Conservation (phyloP, 352 stramenopile genomes). For the Phytopythium mirpurense region DNA sequence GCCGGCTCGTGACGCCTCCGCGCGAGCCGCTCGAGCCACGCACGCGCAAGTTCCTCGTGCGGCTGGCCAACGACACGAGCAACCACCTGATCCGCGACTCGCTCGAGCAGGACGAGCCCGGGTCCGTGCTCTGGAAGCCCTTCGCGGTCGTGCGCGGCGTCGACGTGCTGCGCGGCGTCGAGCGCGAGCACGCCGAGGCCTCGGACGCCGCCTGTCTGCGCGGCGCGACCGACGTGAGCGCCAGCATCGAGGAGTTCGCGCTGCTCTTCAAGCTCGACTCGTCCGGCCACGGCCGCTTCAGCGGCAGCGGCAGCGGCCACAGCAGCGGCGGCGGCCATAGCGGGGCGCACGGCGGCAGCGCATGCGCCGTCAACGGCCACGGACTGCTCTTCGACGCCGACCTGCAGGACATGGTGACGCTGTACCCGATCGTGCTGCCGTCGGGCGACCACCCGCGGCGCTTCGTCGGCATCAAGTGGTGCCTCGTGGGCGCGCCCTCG, state of each 20-base stretch:
- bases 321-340: neutral
- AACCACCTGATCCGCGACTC: constrained; percentile 77
- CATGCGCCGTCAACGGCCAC: constrained; percentile 22
- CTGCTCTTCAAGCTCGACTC: constrained; percentile 80
- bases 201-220: constrained; percentile 57
- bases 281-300: constrained; percentile 31
- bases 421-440: constrained; percentile 71
- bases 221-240: constrained; percentile 62
- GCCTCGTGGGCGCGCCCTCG: constrained; percentile 63
- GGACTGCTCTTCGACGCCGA: constrained; percentile 76
- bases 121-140: constrained; percentile 52
- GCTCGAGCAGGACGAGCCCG: constrained; percentile 38
- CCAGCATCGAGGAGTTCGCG: constrained; percentile 80
- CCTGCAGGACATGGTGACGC: constrained; percentile 58
- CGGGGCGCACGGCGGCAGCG: too few relatives aligned
- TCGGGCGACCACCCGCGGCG: constrained; percentile 64
- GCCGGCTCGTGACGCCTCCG: constrained; percentile 37
- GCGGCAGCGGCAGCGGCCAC: neutral
- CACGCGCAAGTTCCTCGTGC: constrained; percentile 76
- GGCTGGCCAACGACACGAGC: constrained; percentile 75
- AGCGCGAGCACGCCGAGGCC: constrained; percentile 25
- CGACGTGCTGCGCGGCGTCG: constrained; percentile 43
- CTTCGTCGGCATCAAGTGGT: constrained; percentile 83
- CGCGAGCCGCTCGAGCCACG: constrained; percentile 47
- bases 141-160: constrained; percentile 38